phyloP scores from a whole-genome alignment of 202 grass and related monocot genomes.

The Zizania palustris region DNA sequence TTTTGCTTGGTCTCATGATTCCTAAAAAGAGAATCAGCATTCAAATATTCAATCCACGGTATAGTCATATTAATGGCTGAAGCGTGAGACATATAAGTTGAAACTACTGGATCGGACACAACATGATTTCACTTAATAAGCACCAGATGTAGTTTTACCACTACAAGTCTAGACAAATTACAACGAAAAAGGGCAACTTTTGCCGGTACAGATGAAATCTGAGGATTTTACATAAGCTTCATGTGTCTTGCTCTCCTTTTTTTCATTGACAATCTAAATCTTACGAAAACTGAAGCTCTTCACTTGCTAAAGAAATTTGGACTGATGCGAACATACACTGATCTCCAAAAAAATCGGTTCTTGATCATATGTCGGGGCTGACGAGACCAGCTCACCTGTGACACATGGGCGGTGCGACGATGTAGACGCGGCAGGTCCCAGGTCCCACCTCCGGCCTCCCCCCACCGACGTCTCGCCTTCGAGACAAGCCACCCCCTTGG shows the following conservation, averaged over 20 bases:
- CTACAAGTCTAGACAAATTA: not conserved
- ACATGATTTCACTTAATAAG: not conserved
- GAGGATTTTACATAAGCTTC: not conserved
- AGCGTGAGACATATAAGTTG: conserved; percentile 10
- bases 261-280: not conserved
- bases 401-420: conserved; percentile 91
- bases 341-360: too few species aligned
- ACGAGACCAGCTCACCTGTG: conserved; percentile 56
- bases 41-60: not conserved
- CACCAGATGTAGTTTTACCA: not conserved
- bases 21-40: conserved; percentile 51
- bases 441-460: conserved; percentile 31
- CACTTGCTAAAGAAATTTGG: not conserved
- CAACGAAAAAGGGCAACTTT: not conserved
- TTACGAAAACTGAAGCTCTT: not conserved
- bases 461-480: conserved; percentile 74
- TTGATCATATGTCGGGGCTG: not conserved
- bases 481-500: conserved; percentile 65
- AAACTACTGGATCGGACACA: not conserved
- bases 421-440: conserved; percentile 71
- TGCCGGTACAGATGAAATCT: not conserved
- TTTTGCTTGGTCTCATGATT: conserved; percentile 84
- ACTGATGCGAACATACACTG: not conserved
- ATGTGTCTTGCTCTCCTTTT: not conserved
- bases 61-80: not conserved